phyloP scores from a whole-genome alignment of 148 eudicot species.

The Rhododendron simsii region DNA sequence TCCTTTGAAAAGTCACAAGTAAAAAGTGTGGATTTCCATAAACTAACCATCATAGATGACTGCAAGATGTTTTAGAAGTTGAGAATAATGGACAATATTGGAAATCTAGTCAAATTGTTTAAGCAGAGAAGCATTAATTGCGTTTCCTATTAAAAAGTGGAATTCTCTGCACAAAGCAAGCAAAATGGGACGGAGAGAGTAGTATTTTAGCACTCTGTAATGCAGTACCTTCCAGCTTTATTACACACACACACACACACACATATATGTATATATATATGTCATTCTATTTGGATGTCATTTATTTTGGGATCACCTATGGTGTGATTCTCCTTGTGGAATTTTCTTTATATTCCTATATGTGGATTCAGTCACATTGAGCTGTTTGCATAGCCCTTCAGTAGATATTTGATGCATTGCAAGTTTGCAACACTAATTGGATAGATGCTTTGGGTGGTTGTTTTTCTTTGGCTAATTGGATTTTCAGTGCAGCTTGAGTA shows the following conservation, averaged over 20 bases:
- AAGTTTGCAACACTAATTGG: not conserved
- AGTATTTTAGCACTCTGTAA: not conserved
- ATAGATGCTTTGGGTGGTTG: not conserved
- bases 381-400: not conserved
- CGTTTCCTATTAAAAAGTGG: not conserved
- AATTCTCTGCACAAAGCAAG: not conserved
- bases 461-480: constrained; percentile 2
- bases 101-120: not conserved
- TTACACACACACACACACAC: too few relatives aligned
- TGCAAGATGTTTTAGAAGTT: not conserved
- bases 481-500: constrained; percentile 68
- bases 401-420: constrained; percentile 1
- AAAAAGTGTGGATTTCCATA: not conserved
- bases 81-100: not conserved
- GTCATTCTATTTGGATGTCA: not conserved
- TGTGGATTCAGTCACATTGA: not conserved
- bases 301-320: not conserved
- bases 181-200: not conserved
- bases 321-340: not conserved
- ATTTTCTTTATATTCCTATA: not conserved
- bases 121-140: not conserved
- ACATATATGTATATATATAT: not conserved
- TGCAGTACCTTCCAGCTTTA: not conserved
- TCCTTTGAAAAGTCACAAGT: not conserved
- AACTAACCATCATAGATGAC: not conserved